phyloP scores from a whole-genome alignment of 495 filamentous ascomycete genomes.

The Podospora anserina region DNA sequence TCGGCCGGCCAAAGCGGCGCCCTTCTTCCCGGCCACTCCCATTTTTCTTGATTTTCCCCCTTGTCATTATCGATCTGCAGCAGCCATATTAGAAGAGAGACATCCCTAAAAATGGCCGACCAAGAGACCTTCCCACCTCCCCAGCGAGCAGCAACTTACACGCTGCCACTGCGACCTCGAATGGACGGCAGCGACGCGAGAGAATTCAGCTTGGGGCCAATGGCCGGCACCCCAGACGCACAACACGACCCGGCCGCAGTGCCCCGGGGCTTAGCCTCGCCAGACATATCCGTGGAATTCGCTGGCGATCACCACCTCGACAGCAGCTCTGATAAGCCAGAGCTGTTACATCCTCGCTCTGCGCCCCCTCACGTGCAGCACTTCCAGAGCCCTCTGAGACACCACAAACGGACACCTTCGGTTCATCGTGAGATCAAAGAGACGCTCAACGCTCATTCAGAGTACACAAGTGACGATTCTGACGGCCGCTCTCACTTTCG shows the following conservation, averaged over 20 bases:
- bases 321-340: conserved; percentile 11
- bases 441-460: conserved; percentile 84
- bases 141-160: conserved; percentile 10
- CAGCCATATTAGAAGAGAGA: neutral
- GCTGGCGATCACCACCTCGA: conserved; percentile 25
- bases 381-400: conserved; percentile 65
- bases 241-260: conserved; percentile 13
- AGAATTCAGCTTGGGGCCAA: conserved; percentile 7
- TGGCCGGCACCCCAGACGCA: conserved; percentile 13
- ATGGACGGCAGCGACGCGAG: conserved; percentile 1
- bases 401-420: conserved; percentile 71
- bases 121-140: conserved; percentile 4
- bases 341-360: conserved; percentile 32
- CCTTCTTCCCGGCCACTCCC: neutral
- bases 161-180: conserved; percentile 24
- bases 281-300: conserved; percentile 41
- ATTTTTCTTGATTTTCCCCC: neutral
- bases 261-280: conserved; percentile 33
- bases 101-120: conserved; percentile 7
- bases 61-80: neutral
- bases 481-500: conserved; percentile 71
- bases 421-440: conserved; percentile 76
- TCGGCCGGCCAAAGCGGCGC: neutral
- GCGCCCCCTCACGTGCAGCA: conserved; percentile 38
- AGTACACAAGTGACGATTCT: conserved; percentile 81